phyloP scores from a whole-genome alignment of 2,329 filamentous ascomycete species.

The Orbilia brochopaga region DNA sequence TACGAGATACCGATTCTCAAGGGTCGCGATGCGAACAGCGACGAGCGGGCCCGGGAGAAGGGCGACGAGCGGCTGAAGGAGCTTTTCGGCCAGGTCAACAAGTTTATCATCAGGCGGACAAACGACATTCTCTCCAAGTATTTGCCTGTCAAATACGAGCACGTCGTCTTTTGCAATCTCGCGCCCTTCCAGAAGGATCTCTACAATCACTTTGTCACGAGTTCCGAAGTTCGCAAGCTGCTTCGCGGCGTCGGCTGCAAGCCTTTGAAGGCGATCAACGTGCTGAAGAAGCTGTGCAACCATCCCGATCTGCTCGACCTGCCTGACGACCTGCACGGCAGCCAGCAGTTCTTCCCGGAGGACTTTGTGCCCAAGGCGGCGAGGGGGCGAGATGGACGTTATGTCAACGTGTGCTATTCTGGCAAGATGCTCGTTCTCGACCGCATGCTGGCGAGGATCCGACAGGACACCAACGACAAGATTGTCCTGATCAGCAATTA shows the following conservation, averaged over 20 bases:
- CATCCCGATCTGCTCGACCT: constrained; percentile 92
- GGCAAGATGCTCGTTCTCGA: constrained; percentile 99
- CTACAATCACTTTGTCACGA: constrained; percentile 97
- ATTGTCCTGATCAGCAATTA: constrained; percentile 99
- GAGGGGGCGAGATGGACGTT: constrained; percentile 79
- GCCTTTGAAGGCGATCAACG: constrained; percentile 91
- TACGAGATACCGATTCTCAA: constrained; percentile 92
- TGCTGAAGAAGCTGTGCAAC: constrained; percentile 98
- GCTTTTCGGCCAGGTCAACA: constrained; percentile 85
- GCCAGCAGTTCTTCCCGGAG: constrained; percentile 78
- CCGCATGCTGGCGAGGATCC: constrained; percentile 93
- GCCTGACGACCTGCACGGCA: constrained; percentile 81
- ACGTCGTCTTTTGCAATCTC: constrained; percentile 96
- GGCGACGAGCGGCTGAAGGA: constrained; percentile 84
- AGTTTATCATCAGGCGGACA: constrained; percentile 95
- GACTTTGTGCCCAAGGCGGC: constrained; percentile 88
- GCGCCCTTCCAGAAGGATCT: constrained; percentile 89
- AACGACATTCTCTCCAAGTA: constrained; percentile 99
- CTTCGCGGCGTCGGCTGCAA: constrained; percentile 93
- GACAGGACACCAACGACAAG: constrained; percentile 96
- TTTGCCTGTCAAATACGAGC: constrained; percentile 96
- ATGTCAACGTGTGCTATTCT: constrained; percentile 93
- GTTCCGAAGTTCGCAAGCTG: constrained; percentile 89
- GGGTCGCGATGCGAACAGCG: constrained; percentile 87
- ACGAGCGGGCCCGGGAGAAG: constrained; percentile 78